A percentile compares a stretch with the other conserved stretches of the same genome.
phyloP scores from a whole-genome alignment of 495 filamentous ascomycete genomes.

The Alectoria sarmentosa region DNA sequence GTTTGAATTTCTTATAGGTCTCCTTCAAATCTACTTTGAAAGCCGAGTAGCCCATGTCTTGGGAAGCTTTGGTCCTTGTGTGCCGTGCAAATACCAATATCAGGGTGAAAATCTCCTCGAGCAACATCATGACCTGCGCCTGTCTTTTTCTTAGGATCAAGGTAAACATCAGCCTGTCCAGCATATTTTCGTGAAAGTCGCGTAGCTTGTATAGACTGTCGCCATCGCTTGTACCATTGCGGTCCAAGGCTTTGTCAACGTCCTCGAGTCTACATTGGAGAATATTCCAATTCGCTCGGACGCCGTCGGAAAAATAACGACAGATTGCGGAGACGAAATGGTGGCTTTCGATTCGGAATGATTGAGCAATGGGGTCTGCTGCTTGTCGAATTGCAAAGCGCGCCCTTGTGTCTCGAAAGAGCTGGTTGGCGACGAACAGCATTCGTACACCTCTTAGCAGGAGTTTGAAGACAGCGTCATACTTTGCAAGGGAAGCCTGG shows the following conservation, averaged over 20 bases:
- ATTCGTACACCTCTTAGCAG: constrained; percentile 73
- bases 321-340: constrained; percentile 65
- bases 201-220: constrained; percentile 57
- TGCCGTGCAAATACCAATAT: constrained; percentile 58
- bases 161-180: constrained; percentile 71
- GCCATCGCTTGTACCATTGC: constrained; percentile 31
- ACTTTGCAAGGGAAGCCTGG: constrained; percentile 57
- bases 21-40: background rate
- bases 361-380: constrained; percentile 38
- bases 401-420: constrained; percentile 39
- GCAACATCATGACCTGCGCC: constrained; percentile 58
- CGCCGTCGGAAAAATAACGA: constrained; percentile 71
- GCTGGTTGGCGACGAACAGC: constrained; percentile 65
- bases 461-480: constrained; percentile 75
- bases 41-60: background rate
- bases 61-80: background rate
- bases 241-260: constrained; percentile 52
- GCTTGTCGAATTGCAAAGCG: constrained; percentile 31
- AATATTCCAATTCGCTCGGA: constrained; percentile 59
- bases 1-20: constrained; percentile 19
- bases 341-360: constrained; percentile 68
- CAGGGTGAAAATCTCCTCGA: constrained; percentile 69
- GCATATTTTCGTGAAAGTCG: constrained; percentile 64
- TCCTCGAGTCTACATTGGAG: constrained; percentile 59
- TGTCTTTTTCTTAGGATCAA: constrained; percentile 66